Evolutionary conservation across 148 eudicot species (phyloP), one percentile per base, ranked within the genome.

Genomic region (Rheum nobile): DNA sequence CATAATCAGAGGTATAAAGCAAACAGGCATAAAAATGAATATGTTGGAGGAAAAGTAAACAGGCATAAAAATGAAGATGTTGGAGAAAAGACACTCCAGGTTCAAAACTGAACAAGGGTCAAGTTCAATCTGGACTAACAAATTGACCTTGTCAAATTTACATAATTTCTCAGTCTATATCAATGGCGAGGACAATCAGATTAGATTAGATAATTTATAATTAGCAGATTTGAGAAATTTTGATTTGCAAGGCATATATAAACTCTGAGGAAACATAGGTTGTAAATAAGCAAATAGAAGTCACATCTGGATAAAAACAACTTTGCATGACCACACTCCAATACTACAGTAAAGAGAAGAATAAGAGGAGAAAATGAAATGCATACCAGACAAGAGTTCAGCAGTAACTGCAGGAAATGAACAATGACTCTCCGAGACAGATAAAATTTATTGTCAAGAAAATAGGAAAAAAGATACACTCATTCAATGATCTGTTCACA

Each of bases 401-500:
- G 67, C 67, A 61, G 37, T 61, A 29, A 61, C 28, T 28, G 67
- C 67, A 61, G 6, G 19, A 28, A 26, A 59, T 26, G 34, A 28
- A 61, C 34, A 29, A 12, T 29, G 6, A 59, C 7, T 59, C 16
- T 11, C 34, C 17, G 17, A 10, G 34, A 59, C 34, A 59, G 29
- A 9, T 50, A n/a, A 1, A 29, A 52, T 1, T 59, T 59, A 59
- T 59, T 29, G 35, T 11, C 67, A 29, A 61, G 19, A 61, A 61
- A 28, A 61, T 28, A 29, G 29, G 3, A 5, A 61, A 61, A 61
- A 28, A 14, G 37, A 29, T 61, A 61, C 29, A 61, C 67, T 61
- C 67, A 61, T 61, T 61, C 67, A 61, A 61, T 61, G 67, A 61
- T 61, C 12, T 28, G 67, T 61, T 61, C 35, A 61, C 67, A 61